These are phyloP conservation scores for Colletotrichum theobromicola DNA, from an alignment of 2,329 filamentous ascomycete genomes.

Conservation along the genomic window DNA sequence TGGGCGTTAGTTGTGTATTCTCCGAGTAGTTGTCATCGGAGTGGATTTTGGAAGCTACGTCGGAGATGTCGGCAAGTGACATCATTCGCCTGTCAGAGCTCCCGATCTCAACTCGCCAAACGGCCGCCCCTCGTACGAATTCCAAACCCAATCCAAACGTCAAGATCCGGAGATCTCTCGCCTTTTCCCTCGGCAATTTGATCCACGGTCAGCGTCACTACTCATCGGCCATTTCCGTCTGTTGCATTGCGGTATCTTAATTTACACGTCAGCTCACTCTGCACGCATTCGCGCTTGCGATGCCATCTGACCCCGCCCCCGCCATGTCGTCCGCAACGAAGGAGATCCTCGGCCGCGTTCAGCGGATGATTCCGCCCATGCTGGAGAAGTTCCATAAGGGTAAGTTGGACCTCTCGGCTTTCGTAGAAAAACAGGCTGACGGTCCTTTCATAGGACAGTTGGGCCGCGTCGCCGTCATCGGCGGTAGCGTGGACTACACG, in stretches of 20 bases:
- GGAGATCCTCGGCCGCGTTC: slow-evolving; percentile 79
- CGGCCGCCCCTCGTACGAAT: neutral
- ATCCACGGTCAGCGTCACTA: neutral
- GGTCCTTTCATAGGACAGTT: slow-evolving; percentile 72
- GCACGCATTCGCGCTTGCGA: neutral
- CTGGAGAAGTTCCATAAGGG: slow-evolving; percentile 96
- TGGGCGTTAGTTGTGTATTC: neutral
- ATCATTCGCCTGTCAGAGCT: slow-evolving; percentile 17
- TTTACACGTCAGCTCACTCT: neutral
- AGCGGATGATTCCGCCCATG: slow-evolving; percentile 93
- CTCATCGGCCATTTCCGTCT: neutral
- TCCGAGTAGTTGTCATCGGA: neutral
- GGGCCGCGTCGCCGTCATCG: slow-evolving; percentile 90
- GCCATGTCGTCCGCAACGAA: slow-evolving; percentile 74
- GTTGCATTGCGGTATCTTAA: neutral
- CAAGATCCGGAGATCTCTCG: neutral
- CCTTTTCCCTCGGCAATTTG: neutral
- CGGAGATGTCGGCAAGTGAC: neutral
- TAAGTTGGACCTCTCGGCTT: slow-evolving; percentile 37
- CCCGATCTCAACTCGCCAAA: neutral
- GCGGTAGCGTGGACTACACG: slow-evolving; percentile 94
- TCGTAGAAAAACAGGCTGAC: neutral
- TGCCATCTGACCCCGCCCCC: slow-evolving; percentile 25
- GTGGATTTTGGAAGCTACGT: neutral
- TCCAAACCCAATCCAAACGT: neutral